These are phyloP conservation scores for Colletotrichum sp. DNA, from an alignment of 2,329 filamentous ascomycete species.

Conservation along the genomic window DNA sequence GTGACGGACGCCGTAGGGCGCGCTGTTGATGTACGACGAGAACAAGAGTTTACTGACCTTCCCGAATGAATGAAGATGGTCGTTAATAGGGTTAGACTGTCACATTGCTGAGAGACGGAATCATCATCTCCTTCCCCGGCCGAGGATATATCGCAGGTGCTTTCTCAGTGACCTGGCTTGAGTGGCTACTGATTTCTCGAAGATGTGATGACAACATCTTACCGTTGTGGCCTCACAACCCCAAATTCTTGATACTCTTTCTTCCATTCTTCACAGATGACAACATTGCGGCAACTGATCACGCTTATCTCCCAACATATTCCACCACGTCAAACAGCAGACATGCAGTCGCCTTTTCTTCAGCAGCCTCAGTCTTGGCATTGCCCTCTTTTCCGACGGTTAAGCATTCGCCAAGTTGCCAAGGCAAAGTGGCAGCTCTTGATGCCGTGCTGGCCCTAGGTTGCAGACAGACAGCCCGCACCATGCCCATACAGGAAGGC, in stretches of 20 bases:
- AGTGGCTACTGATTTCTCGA: too few relatives aligned
- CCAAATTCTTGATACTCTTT: accelerated
- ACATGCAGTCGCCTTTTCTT: not conserved
- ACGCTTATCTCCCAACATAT: not conserved
- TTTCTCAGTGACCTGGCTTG: not conserved
- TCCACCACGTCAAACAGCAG: not conserved
- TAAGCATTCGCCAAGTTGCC: conserved; percentile 16
- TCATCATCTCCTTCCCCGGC: not conserved
- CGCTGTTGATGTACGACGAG: not conserved
- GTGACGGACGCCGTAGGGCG: not conserved
- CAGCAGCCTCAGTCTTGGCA: not conserved
- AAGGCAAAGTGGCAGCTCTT: not conserved
- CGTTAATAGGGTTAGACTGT: accelerated
- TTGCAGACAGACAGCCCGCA: not conserved
- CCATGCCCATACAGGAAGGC: not conserved
- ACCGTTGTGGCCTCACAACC: not conserved
- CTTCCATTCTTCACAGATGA: not conserved
- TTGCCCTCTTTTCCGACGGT: not conserved
- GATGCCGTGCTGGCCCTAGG: not conserved
- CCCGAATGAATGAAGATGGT: not conserved
- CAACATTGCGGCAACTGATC: not conserved
- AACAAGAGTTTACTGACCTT: not conserved
- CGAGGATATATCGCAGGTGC: not conserved
- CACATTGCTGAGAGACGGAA: accelerated
- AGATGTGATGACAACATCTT: not conserved